A percentile compares a stretch with the other conserved stretches of the same genome.
These are phyloP conservation scores for Diaporthe australafricana DNA, from an alignment of 2,329 filamentous ascomycete genomes.

Conservation along the genomic window DNA sequence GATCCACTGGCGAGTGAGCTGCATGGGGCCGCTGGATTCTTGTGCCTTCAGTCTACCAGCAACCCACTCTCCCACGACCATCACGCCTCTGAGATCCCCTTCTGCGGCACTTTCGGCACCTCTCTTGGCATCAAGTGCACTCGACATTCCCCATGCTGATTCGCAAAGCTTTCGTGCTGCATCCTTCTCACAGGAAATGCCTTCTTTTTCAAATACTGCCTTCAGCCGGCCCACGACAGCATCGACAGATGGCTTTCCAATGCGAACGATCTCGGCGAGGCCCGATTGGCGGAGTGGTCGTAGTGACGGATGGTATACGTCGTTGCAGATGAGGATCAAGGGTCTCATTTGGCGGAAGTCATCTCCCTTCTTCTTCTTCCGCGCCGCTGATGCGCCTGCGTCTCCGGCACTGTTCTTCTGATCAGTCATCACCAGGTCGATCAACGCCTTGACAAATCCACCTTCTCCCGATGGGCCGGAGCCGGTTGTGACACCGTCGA, in stretches of 20 bases:
- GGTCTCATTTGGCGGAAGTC: slow-evolving; percentile 89
- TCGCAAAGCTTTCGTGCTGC: slow-evolving; percentile 88
- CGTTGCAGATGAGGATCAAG: slow-evolving; percentile 95
- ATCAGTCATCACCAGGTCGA: slow-evolving; percentile 88
- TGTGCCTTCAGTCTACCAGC: slow-evolving; percentile 74
- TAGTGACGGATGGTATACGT: slow-evolving; percentile 92
- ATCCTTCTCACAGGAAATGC: slow-evolving; percentile 88
- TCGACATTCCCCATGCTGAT: slow-evolving; percentile 82
- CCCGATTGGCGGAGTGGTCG: slow-evolving; percentile 86
- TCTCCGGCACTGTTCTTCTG: slow-evolving; percentile 74
- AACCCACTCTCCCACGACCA: slow-evolving; percentile 91
- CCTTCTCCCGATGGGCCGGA: slow-evolving; percentile 84
- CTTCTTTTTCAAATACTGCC: slow-evolving; percentile 87
- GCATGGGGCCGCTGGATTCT: slow-evolving; percentile 48
- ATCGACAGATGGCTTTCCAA: slow-evolving; percentile 88
- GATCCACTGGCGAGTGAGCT: slow-evolving; percentile 80
- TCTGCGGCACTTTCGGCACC: slow-evolving; percentile 76
- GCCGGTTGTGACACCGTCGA: slow-evolving; percentile 91
- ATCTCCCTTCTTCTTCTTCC: slow-evolving; percentile 80
- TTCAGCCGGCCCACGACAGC: slow-evolving; percentile 86
- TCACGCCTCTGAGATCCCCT: slow-evolving; percentile 82
- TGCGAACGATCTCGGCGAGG: slow-evolving; percentile 89
- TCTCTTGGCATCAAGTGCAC: slow-evolving; percentile 75
- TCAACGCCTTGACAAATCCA: slow-evolving; percentile 93
- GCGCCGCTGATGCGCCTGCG: slow-evolving; percentile 44